Evolutionary conservation across 768 basidiomycete genomes (phyloP).

Genomic region (Suillus lakei): DNA sequence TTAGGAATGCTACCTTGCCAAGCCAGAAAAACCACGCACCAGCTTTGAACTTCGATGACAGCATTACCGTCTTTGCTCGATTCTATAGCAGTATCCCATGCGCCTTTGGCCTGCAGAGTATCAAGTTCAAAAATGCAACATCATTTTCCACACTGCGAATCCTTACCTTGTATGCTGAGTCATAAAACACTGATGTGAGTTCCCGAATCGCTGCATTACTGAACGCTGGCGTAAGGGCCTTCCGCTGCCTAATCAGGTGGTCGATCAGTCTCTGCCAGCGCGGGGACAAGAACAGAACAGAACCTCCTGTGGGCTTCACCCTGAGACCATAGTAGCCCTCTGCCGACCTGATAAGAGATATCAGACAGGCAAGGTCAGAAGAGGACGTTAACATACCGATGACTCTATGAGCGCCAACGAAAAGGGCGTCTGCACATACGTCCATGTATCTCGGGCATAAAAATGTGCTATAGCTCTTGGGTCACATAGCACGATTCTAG

Average conservation of each 20-base stretch:
- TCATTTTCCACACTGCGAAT: not conserved
- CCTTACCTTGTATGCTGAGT: constrained; percentile 47
- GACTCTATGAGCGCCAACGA: constrained; percentile 36
- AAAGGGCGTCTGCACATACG: constrained; percentile 47
- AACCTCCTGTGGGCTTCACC: not conserved
- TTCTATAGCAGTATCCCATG: constrained; percentile 36
- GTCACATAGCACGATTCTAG: too few relatives aligned
- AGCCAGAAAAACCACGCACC: constrained; percentile 16
- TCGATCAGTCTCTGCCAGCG: too few relatives aligned
- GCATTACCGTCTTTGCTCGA: constrained; percentile 19
- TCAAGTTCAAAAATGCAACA: not conserved
- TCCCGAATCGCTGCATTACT: too few relatives aligned
- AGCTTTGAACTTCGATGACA: constrained; percentile 42
- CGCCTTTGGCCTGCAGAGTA: constrained; percentile 28
- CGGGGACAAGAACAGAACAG: too few relatives aligned
- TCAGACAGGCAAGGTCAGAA: not conserved
- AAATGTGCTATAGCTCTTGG: too few relatives aligned
- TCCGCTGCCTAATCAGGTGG: constrained; percentile 33
- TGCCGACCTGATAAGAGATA: constrained; percentile 24
- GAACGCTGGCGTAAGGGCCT: too few relatives aligned
- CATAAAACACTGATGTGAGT: too few relatives aligned
- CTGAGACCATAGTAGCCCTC: constrained; percentile 34
- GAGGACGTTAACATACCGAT: constrained; percentile 9
- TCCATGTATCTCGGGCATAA: constrained; percentile 33
- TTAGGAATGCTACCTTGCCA: not conserved